Evolutionary conservation across 352 stramenopile species (phyloP), one percentile per base, ranked within the genome.

Genomic region (Thraustochytrium sp.): DNA sequence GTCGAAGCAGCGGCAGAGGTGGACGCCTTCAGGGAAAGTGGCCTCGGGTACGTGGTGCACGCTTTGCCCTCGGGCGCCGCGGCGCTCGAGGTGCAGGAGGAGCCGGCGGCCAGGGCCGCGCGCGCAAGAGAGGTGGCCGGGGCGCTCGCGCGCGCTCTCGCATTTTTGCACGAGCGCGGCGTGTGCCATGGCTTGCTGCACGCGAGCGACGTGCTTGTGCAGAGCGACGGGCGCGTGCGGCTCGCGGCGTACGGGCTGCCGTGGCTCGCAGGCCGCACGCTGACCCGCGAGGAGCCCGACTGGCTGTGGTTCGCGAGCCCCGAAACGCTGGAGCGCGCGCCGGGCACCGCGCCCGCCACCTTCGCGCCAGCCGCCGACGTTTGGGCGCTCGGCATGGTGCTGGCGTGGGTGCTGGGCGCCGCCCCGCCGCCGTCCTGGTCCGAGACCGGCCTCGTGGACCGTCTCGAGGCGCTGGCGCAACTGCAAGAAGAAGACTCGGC

Each of bases 331-430:
- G 13, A 16, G 31, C 18, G 4, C 3, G 42, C 0, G 18, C 37
- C 36, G 9, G 23, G 21, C 23, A 23, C 36, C 23, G 21, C 23
- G 48, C 23, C 40, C 46, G 29, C 23, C 8, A 11, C 18, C 26
- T 80, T 80, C 26, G 18, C 13, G 11, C 68, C 68, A 8, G 4
- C 13, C 18, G 48, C 46, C 11, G 68, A 80, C 46, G 37, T 80
- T 44, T 80, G 68, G 68, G 68, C 68, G 36, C 42, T 80, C 1
- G 68, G 68, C 5, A 68, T 80, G 44, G 37, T 80, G 13, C 48
- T 80, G 11, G 68, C 49, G 18, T 4, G 26, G 26, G 26, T 80
- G 23, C 9, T 80, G 4, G 44, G 68, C 48, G 5, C 16, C 16
- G 5, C 9, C 16, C 26, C 16, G 8, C 5, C 48, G 8, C 18